A percentile compares a stretch with the other conserved stretches of the same genome.
Evolutionary conservation across 371 early-diverging fungal species (phyloP).

Genomic region (Circinella umbellata): DNA sequence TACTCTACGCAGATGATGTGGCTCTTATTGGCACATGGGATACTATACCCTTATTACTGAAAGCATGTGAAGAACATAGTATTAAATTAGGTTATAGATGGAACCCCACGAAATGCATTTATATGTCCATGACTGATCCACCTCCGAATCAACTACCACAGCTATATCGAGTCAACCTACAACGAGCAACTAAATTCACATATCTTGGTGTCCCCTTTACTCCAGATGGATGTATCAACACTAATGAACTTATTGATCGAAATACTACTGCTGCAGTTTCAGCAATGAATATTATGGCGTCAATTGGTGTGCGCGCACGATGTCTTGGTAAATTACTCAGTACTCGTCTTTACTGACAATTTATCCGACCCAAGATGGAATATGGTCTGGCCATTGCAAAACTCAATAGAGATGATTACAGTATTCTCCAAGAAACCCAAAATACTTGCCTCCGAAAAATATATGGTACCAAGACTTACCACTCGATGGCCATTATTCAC

Average conservation of each 20-base stretch:
- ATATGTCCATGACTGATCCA: background rate
- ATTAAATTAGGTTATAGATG: conserved; percentile 19
- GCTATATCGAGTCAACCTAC: background rate
- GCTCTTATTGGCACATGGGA: conserved; percentile 11
- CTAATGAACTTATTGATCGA: background rate
- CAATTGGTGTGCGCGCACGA: conserved; percentile 1
- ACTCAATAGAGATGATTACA: background rate
- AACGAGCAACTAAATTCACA: conserved; percentile 3
- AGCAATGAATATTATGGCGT: conserved; percentile 1
- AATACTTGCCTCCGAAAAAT: conserved; percentile 19
- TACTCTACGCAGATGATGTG: conserved; percentile 20
- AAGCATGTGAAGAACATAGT: conserved; percentile 10
- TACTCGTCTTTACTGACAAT: conserved; percentile 7
- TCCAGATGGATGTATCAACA: background rate
- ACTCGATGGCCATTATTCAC: conserved; percentile 21
- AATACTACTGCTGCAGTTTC: background rate
- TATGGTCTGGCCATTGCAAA: conserved; percentile 12
- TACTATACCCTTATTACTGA: conserved; percentile 6
- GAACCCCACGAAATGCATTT: conserved; percentile 23
- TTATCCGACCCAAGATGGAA: conserved; percentile 23
- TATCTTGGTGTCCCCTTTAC: conserved; percentile 18
- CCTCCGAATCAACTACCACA: background rate
- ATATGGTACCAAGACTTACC: conserved; percentile 14
- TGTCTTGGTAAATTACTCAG: conserved; percentile 11
- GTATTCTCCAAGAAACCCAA: conserved; percentile 6